Evolutionary conservation across 306 rosid species (phyloP), one percentile per base, ranked within the genome.

Genomic region (Acacia crassicarpa): DNA sequence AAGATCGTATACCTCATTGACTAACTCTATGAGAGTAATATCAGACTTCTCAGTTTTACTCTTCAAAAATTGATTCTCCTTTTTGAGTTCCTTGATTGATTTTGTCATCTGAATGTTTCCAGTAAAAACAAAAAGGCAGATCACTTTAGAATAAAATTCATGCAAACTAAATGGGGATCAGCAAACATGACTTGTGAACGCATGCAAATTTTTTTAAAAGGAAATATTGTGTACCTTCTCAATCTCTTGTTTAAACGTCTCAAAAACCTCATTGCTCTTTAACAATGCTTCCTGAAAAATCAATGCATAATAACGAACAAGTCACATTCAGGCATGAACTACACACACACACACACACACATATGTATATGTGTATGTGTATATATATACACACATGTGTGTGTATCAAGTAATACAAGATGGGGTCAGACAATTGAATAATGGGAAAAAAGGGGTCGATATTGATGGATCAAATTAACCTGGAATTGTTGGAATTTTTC

Each of bases 401-500:
- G 45, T 49, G 40, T 72, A 49, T 38, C 6, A 25, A 78, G 81
- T 15, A 83, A 72, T 23, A 20, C 17, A 19, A 72, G 48, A 51
- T 46, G 74, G 17, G 51, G 15, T 68, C 23, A 56, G 3, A 70
- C 67, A 62, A 12, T 13, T 62, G 9, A 62, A 62, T 62, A 61
- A 61, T 14, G 33, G 4, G 33, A 10, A 59, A 59, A 22, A 10
- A 54, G n/a, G 41, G 15, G 12, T 20, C 8, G 44, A 2, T 45
- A 51, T 16, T 35, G 35, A 12, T n/a, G 41, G 70, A 58, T 22
- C 43, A 78, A 69, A 74, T 67, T 38, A 46, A 95, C 98, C 91
- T 95, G 99, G 81, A 95, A 95, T 82, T 91, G 99, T 90, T 91
- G 94, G 81, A 93, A 93, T 45, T 95, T 95, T 83, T 93, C 98